Percentiles rank a stretch among this genome's conserved stretches.
Conservation (phyloP, 2,329 filamentous ascomycete genomes). For the Dissoconium aciculare region DNA sequence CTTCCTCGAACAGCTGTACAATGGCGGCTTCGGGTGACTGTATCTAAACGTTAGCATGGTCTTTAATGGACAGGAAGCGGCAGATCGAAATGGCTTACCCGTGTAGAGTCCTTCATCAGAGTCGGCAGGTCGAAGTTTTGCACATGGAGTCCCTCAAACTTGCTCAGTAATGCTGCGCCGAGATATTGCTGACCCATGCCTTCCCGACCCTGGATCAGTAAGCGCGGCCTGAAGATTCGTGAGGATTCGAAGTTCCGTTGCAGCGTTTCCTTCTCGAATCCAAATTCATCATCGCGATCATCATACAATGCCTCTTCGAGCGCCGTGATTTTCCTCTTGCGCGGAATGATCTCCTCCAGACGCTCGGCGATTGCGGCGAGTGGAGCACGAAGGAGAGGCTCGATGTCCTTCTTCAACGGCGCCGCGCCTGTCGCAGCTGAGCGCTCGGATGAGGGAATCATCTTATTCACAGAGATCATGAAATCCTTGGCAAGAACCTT, state of each 20-base stretch:
- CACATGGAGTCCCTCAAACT: slow-evolving; percentile 86
- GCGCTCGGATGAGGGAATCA: slow-evolving; percentile 86
- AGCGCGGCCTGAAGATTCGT: slow-evolving; percentile 72
- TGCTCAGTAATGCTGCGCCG: slow-evolving; percentile 68
- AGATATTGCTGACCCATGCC: slow-evolving; percentile 95
- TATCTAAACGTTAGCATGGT: neutral
- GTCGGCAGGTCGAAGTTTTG: slow-evolving; percentile 88
- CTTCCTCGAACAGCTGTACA: slow-evolving; percentile 79
- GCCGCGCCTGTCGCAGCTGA: slow-evolving; percentile 73
- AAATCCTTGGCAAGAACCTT: slow-evolving; percentile 85
- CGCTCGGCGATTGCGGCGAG: slow-evolving; percentile 49
- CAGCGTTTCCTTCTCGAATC: slow-evolving; percentile 70
- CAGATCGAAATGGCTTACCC: slow-evolving; percentile 33
- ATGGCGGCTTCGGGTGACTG: slow-evolving; percentile 69
- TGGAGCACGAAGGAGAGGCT: slow-evolving; percentile 63
- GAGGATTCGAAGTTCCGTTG: slow-evolving; percentile 63
- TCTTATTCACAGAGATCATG: slow-evolving; percentile 91
- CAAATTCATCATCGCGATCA: slow-evolving; percentile 64
- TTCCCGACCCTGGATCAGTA: slow-evolving; percentile 64
- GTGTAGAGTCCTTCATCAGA: slow-evolving; percentile 65
- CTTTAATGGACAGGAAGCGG: neutral
- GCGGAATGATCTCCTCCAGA: slow-evolving; percentile 61
- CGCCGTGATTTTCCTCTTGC: slow-evolving; percentile 73
- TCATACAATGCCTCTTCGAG: slow-evolving; percentile 91
- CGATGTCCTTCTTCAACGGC: slow-evolving; percentile 63